Evolutionary conservation across 2,329 filamentous ascomycete genomes (phyloP).

Genomic region (Aspergillus sp.): DNA sequence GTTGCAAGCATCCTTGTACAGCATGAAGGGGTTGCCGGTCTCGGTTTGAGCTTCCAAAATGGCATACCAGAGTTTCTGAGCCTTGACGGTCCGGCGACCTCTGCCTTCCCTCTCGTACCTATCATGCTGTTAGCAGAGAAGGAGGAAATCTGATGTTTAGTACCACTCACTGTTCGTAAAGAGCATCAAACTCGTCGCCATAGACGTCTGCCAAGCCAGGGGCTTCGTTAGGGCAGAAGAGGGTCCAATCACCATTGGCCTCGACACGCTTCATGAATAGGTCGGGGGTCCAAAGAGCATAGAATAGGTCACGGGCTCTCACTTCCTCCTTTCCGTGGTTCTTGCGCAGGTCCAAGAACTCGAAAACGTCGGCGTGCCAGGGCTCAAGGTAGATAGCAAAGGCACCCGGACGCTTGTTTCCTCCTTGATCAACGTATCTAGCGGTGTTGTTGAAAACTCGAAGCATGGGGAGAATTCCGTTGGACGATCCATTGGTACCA

Average conservation of each 20-base stretch:
- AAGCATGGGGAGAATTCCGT: slow-evolving; percentile 96
- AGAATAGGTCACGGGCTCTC: slow-evolving; percentile 95
- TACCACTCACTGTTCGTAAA: slow-evolving; percentile 69
- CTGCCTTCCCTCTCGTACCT: slow-evolving; percentile 87
- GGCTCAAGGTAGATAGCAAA: slow-evolving; percentile 99
- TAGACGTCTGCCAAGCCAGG: slow-evolving; percentile 95
- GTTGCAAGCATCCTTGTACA: slow-evolving; percentile 99
- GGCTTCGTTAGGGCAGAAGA: slow-evolving; percentile 98
- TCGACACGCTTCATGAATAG: slow-evolving; percentile 99
- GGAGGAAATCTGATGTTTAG: background rate
- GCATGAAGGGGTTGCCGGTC: slow-evolving; percentile 98
- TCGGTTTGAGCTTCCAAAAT: slow-evolving; percentile 98
- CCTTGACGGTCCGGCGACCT: slow-evolving; percentile 89
- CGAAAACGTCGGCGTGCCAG: slow-evolving; percentile 97
- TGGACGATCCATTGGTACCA: slow-evolving; percentile 97
- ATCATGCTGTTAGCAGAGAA: slow-evolving; percentile 12
- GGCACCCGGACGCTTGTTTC: slow-evolving; percentile 97
- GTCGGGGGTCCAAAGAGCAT: slow-evolving; percentile 97
- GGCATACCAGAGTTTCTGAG: slow-evolving; percentile 99
- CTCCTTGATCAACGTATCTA: slow-evolving; percentile 97
- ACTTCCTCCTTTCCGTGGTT: slow-evolving; percentile 99
- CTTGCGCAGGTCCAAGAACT: slow-evolving; percentile 97
- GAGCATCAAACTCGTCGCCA: slow-evolving; percentile 92
- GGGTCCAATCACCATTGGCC: slow-evolving; percentile 93
- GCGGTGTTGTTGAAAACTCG: slow-evolving; percentile 99